Evolutionary conservation across 192 early-diverging fungal genomes (phyloP), one percentile per base, ranked within the genome.

Genomic region (Podila horticola): DNA sequence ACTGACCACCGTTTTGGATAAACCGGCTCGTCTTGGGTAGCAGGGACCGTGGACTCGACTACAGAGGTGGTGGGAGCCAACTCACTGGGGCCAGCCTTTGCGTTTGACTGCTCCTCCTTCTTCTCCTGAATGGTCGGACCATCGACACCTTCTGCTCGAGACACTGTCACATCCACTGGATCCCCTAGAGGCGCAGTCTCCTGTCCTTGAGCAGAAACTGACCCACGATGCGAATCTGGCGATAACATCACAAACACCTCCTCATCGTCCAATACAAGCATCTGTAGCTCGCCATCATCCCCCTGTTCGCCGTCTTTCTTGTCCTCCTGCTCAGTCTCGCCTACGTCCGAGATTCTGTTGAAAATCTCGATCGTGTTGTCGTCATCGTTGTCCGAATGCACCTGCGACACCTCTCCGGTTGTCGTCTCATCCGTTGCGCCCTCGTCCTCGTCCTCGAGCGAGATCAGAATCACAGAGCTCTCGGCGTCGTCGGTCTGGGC

Each of bases 301-400:
- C 24, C 45, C 13, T 26, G 0, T 10, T 58, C 31, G 1, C 24
- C 30, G 8, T 61, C 19, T 7, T 41, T 41, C 10, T 66, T 31
- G 26, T 3, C 50, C n/a, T 22, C 48, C 28, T 38, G 0, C 19
- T 38, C 34, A 4, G 38, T 20, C 34, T 63, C 62, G 33, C 19
- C 62, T 17, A 30, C 41, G 3, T 11, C 15, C 17, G 64, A 67
- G 7, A 72, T 61, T 4, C 41, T 38, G 52, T 64, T 73, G 6
- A 60, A 48, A 26, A 67, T 72, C 22, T 73, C 30, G 45, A 65
- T 73, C 7, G 70, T 72, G 15, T 68, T 51, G n/a, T 64, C 74
- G 2, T 66, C 24, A 26, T 67, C 45, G 5, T 62, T 17, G 10
- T 20, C 62, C 10, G 58, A 13, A 10, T 24, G 19, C 0, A 22